Conservation (phyloP, 2,329 filamentous ascomycete species). For the Colletotrichum sojae region DNA sequence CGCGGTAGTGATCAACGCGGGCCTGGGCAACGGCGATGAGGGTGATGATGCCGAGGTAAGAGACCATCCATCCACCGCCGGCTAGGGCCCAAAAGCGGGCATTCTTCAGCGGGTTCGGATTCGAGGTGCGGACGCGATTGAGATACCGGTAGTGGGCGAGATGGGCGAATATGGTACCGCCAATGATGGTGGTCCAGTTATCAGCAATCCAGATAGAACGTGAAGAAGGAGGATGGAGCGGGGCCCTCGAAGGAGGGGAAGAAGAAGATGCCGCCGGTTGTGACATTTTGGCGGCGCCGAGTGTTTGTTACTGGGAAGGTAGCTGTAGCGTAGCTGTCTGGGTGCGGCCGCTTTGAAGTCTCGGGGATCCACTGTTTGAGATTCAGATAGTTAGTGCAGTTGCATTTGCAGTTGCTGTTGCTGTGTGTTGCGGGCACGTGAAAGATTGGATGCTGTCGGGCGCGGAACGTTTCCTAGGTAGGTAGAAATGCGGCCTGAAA, state of each 20-base stretch:
- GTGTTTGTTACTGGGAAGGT: neutral
- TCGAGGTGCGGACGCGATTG: slow-evolving; percentile 30
- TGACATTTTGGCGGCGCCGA: slow-evolving; percentile 7
- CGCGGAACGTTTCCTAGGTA: too few relatives aligned
- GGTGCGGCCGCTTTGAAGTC: neutral
- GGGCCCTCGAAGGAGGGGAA: slow-evolving; percentile 18
- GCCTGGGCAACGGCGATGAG: slow-evolving; percentile 37
- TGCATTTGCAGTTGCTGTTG: too few relatives aligned
- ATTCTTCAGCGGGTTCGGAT: slow-evolving; percentile 41
- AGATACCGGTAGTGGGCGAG: slow-evolving; percentile 42
- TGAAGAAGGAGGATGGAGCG: slow-evolving; percentile 33
- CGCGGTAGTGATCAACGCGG: slow-evolving; percentile 38
- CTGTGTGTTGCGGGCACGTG: neutral
- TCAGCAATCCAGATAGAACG: slow-evolving; percentile 40
- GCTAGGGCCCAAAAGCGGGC: slow-evolving; percentile 42
- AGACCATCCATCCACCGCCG: slow-evolving; percentile 41
- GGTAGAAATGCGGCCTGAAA: neutral
- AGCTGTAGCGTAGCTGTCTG: neutral
- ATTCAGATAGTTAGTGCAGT: neutral
- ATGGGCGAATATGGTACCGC: slow-evolving; percentile 36
- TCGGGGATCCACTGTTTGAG: neutral
- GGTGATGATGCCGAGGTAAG: slow-evolving; percentile 39
- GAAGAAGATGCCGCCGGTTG: slow-evolving; percentile 2
- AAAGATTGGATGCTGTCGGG: neutral
- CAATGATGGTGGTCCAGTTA: slow-evolving; percentile 40